Evolutionary conservation across 2,329 filamentous ascomycete species (phyloP), one percentile per base, ranked within the genome.

Genomic region (Colletotrichum phormii): DNA sequence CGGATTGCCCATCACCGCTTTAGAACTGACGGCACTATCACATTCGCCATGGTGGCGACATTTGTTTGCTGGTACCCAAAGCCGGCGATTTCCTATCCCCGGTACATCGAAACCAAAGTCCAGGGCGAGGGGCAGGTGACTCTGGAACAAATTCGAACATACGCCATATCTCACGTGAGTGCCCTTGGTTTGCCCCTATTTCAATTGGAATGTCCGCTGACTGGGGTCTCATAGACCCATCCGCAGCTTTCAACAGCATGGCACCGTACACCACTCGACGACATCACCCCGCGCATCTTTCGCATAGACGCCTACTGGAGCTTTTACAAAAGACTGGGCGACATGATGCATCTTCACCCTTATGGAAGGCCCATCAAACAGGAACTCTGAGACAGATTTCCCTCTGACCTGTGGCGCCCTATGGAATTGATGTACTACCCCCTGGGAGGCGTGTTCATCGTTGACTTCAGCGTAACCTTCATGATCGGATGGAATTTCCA

Each of bases 201-300:
- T 53, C 58, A 22, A 31, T 33, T 33, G 9, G 18, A 26, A 26
- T 5, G 35, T 1, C 59, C 24, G 6, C 26, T 37, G 8, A 63
- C 60, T 74, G 1, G 1, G 42, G 60, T 12, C 6, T 5, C 15
- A 5, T 67, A 82, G 77, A 79, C 76, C 2, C 75, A 81, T 75
- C 71, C 68, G 42, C 49, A 64, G 3, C 67, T 77, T 26, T 35
- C 70, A 1, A 61, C 75, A 4, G 26, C 72, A 5, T 83, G 79
- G 71, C 75, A 78, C 22, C 75, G 75, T 11, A 82, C 81, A 0
- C 82, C 81, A 0, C 60, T 83, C 1, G 79, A 82, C 24, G 82
- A 82, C 29, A 72, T 83, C n/a, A 62, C 67, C 3, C 51, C 62
- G 6, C 68, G 71, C 3, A 29, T 58, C 1, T 77, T 77, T 22